phyloP scores from a whole-genome alignment of 164 flowering plant genomes.

The Vitis rupestris region DNA sequence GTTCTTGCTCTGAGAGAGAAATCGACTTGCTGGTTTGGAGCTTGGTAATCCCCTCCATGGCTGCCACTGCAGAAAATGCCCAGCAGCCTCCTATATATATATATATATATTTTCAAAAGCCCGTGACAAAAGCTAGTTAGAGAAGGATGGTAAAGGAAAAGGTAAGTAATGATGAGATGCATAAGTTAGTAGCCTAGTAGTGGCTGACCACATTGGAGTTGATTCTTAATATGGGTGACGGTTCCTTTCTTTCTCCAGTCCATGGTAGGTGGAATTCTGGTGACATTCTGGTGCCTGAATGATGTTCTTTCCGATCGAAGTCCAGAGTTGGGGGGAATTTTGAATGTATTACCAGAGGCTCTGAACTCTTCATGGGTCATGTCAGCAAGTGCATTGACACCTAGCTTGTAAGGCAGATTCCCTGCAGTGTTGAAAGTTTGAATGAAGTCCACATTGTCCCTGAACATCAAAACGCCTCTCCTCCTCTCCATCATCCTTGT shows the following conservation, averaged over 20 bases:
- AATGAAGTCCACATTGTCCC: no score
- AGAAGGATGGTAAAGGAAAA: no score
- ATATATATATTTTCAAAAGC: not conserved
- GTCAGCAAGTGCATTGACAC: conserved; percentile 14
- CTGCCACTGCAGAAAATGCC: conserved; percentile 32
- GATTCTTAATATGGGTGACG: conserved; percentile 7
- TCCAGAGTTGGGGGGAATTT: not conserved
- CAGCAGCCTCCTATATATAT: conserved; percentile 19
- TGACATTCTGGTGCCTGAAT: conserved; percentile 11
- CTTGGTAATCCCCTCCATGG: conserved; percentile 23
- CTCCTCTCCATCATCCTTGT: no score
- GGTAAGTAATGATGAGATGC: no score
- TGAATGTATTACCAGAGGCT: conserved; percentile 10
- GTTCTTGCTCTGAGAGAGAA: conserved; percentile 24
- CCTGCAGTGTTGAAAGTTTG: no score
- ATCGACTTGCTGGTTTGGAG: conserved; percentile 13
- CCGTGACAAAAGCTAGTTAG: no score
- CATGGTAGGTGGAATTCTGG: not conserved
- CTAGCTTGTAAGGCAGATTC: not conserved
- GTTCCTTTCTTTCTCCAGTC: conserved; percentile 11
- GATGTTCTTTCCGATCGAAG: not conserved
- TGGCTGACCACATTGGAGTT: conserved; percentile 4
- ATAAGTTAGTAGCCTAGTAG: no score
- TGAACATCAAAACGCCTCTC: no score
- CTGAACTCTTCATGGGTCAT: conserved; percentile 13